phyloP scores from a whole-genome alignment of 345 rosid genomes.

The Reutealis trisperma region DNA sequence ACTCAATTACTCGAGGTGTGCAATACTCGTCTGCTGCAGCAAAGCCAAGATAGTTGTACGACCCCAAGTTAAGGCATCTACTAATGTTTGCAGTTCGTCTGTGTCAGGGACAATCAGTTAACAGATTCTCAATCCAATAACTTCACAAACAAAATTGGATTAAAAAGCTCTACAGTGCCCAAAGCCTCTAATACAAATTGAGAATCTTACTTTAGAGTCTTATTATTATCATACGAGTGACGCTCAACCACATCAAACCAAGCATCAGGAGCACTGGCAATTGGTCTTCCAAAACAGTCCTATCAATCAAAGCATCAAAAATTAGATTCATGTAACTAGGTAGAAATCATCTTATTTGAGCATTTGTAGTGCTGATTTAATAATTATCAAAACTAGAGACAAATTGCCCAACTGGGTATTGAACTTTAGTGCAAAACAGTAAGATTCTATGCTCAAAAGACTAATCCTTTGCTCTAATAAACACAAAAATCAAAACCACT shows the following conservation, averaged over 20 bases:
- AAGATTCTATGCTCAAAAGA: not conserved
- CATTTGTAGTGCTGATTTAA: not conserved
- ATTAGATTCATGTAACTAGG: not conserved
- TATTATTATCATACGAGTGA: conserved; percentile 72
- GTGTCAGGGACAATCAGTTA: conserved; percentile 22
- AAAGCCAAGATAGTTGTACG: conserved; percentile 96
- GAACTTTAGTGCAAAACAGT: not conserved
- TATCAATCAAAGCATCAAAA: conserved; percentile 12
- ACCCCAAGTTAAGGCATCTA: conserved; percentile 89
- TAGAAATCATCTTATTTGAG: not conserved
- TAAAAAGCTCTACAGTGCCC: conserved; percentile 17
- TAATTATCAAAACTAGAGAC: not conserved
- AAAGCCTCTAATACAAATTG: not conserved
- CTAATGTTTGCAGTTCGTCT: conserved; percentile 71
- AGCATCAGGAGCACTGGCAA: conserved; percentile 87
- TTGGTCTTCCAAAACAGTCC: conserved; percentile 91
- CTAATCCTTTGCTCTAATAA: too few species aligned
- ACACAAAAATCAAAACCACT: too few species aligned
- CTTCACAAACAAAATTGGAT: not conserved
- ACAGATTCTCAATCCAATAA: not conserved
- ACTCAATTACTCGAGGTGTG: conserved; percentile 82
- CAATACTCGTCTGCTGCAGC: conserved; percentile 96
- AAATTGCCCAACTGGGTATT: not conserved
- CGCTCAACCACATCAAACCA: conserved; percentile 89
- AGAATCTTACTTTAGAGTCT: conserved; percentile 67